Evolutionary conservation across 257 asterid species (phyloP), one percentile per base, ranked within the genome.

Genomic region (Penstemon davidsonii): DNA sequence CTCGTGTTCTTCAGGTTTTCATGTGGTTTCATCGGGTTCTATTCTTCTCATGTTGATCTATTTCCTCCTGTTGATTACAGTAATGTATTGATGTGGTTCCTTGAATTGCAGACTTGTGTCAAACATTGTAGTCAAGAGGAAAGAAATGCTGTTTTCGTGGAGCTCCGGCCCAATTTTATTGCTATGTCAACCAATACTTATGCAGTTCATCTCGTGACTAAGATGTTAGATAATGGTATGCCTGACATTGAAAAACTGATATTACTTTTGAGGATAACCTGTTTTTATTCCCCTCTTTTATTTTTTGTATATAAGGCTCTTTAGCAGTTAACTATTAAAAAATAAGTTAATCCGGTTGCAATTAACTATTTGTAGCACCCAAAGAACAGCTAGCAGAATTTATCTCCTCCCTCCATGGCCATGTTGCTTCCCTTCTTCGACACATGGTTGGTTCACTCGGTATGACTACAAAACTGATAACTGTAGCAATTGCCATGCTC

Each of bases 401-500:
- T 70, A 85, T 87, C 70, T 85, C 91, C 36, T 81, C 96, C 74
- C 88, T 91, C 70, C 96, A 84, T 66, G 93, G 96, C 38, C 95
- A 87, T 56, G 96, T 91, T 64, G 90, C 90, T 67, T 5, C 93
- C 62, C 93, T 88, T 72, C 95, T 88, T 59, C 81, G 97, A 18
- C 95, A 91, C 58, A 83, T 86, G 93, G 99, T 88, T 62, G 99
- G 96, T 65, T 93, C 99, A 60, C 88, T 90, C 63, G 99, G 99
- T 93, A 87, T 74, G 77, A 42, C 65, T 6, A 60, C 64, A 38
- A 12, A 15, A 41, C 44, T 76, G 46, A 5, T n/a, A 49, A 43
- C 33, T 57, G 73, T 56, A 50, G 59, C 64, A 49, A 46, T 56
- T 10, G 36, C 18, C 38, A 58, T 53, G 54, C 54, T 71, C 10